Evolutionary conservation across 768 basidiomycete species (phyloP).

Genomic region (Phaeotremella fagi): DNA sequence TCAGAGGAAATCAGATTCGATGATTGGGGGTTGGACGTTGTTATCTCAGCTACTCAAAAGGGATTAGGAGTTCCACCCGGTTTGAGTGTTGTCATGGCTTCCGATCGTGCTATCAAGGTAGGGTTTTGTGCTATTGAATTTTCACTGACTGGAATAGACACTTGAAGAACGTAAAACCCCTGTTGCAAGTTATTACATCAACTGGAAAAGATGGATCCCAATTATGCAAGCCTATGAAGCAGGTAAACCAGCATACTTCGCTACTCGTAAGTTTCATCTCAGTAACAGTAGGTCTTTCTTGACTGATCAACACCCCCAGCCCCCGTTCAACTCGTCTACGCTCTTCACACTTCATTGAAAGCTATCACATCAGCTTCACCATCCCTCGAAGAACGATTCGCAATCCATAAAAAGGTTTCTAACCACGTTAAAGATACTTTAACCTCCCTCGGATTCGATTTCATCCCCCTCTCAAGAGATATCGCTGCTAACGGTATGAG

Average conservation of each 20-base stretch:
- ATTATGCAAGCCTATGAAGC: conserved; percentile 91
- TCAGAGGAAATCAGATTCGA: conserved; percentile 94
- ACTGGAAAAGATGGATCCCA: conserved; percentile 82
- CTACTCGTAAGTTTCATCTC: conserved; percentile 55
- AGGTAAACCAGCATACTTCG: conserved; percentile 80
- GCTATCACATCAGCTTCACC: conserved; percentile 62
- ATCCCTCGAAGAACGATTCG: conserved; percentile 73
- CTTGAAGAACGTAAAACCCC: conserved; percentile 62
- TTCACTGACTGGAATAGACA: conserved; percentile 50
- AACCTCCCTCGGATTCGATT: conserved; percentile 62
- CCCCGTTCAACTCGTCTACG: conserved; percentile 89
- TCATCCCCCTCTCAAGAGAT: conserved; percentile 59
- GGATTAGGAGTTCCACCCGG: conserved; percentile 92
- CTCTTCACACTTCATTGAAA: conserved; percentile 74
- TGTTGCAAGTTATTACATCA: conserved; percentile 74
- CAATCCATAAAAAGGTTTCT: conserved; percentile 66
- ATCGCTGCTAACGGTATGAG: conserved; percentile 92
- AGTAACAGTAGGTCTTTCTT: not conserved
- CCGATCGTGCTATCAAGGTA: conserved; percentile 70
- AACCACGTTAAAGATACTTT: conserved; percentile 65
- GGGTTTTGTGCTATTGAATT: conserved; percentile 4
- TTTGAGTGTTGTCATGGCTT: conserved; percentile 76
- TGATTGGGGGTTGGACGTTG: conserved; percentile 85
- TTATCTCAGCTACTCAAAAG: conserved; percentile 52
- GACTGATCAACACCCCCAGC: conserved; percentile 44